A percentile compares a stretch with the other conserved stretches of the same genome.
Evolutionary conservation across 306 rosid genomes (phyloP).

Genomic region (Carpinus viminea): DNA sequence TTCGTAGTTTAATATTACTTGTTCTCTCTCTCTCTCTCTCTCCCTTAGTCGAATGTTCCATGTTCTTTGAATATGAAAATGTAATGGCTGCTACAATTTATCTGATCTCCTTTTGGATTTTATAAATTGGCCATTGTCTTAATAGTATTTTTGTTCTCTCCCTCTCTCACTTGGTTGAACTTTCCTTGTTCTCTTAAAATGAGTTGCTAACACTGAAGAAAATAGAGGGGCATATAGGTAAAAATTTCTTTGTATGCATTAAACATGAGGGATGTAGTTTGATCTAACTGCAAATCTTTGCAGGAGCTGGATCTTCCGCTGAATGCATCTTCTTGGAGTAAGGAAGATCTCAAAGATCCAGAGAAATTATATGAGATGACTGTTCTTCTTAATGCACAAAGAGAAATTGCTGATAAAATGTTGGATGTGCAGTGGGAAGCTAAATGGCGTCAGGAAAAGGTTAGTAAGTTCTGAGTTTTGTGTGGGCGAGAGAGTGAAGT

Average conservation of each 20-base stretch:
- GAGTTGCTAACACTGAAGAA: too few relatives aligned
- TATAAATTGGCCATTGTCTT: neutral
- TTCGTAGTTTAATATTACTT: neutral
- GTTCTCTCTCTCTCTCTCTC: neutral
- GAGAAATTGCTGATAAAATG: constrained; percentile 86
- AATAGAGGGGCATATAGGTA: neutral
- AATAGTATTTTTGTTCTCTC: neutral
- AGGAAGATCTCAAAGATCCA: constrained; percentile 84
- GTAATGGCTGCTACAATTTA: neutral
- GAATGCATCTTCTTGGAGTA: constrained; percentile 87
- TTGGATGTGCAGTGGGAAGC: constrained; percentile 92
- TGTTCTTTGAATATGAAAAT: neutral
- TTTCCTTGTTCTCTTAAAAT: neutral
- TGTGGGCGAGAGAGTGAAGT: constrained; percentile 1
- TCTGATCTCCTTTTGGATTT: neutral
- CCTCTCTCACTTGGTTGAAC: neutral
- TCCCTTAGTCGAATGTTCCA: neutral
- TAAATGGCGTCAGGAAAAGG: constrained; percentile 94
- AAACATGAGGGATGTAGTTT: constrained; percentile 7
- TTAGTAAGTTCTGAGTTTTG: constrained; percentile 30
- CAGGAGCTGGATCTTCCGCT: constrained; percentile 92
- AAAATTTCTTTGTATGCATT: neutral
- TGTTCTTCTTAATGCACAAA: constrained; percentile 90
- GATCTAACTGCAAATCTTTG: constrained; percentile 41
- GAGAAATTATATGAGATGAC: constrained; percentile 86